Base-by-base conservation (phyloP, 202 grass and related monocot genomes). In the Saccharum hybrid region DNA sequence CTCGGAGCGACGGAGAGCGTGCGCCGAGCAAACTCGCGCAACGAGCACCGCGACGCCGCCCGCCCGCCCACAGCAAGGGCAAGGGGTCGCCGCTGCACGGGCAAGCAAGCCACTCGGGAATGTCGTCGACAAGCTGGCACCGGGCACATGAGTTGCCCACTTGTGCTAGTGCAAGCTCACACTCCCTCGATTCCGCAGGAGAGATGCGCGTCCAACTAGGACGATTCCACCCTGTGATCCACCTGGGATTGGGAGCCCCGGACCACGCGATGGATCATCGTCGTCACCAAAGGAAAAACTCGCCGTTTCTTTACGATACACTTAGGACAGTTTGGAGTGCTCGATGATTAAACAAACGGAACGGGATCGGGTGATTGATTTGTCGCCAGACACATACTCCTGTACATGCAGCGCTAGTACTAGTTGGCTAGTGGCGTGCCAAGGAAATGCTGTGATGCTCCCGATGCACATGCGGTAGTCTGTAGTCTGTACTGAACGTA, bases 131-230 rank as follows among this genome's bases (percentile, higher is more conserved):
- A 61, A 59, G 37, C 57, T 60, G 56, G 74, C 73, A 15, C 36
- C 43, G n/a, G 68, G 68, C 10, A 14, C 68, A 8, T 7, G 68
- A 71, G 68, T 2, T 45, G 9, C 40, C 78, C 26, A 12, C 78
- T 66, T 54, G 65, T 37, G 36, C 54, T 14, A 34, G 64, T 5
- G 19, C 21, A 14, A 45, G 36, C 66, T 9, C 65, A n/a, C 36
- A 37, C 11, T 16, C 7, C n/a, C 38, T 7, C 69, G 77, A 45
- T 18, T 57, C 19, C 21, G 66, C 43, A 10, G 30, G 52, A n/a
- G 51, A 7, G 57, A 31, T 65, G 74, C 46, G 83, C 83, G 79
- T 79, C 66, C 83, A 71, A 56, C 82, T 51, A 78, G 78, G 88
- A 82, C 56, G 72, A 86, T 82, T 37, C 46, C 36, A 45, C 76